Evolutionary conservation across 2,329 filamentous ascomycete species (phyloP), one percentile per base, ranked within the genome.

Genomic region (Colletotrichum sp.): DNA sequence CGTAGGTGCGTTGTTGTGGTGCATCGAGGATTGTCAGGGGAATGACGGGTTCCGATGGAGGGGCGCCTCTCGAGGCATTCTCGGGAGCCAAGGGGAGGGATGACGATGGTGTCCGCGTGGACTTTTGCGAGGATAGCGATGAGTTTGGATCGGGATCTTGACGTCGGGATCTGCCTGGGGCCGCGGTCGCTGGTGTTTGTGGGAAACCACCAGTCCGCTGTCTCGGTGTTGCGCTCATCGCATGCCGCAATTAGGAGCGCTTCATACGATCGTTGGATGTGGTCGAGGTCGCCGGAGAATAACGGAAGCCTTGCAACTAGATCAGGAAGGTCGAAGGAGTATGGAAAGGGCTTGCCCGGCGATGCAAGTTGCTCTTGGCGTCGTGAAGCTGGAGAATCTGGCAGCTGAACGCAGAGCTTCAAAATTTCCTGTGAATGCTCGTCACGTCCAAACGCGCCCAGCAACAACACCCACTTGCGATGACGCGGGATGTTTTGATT

Each of bases 1-100:
- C 93, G 83, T 98, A 98, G 80, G 98, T 91, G 72, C 97, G 92
- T 86, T 99, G 97, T 68, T 94, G 94, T 8, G 97, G 96, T 61
- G 95, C 95, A 87, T 99, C 96, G 83, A 99, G 90, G 63, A 98
- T 87, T 78, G 92, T 91, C 78, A 95, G 88, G 15, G 97, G 94
- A 81, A 99, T 96, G 72, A 98, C 86, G 39, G 97, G 96, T 69
- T 87, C 82, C 71, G 82, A 77, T 63, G 78, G 74, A 59, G 74
- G 39, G 32, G 34, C 57, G 21, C 55, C 55, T 78, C 68, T 63
- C 34, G 80, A 74, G 28, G 79, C 80, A 78, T 84, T 86, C 72
- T 88, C 86, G 55, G 88, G 90, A 13, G 88, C 90, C 15, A 86
- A 82, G 70, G 89, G 90, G 9, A 91, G 82, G 7, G 81, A 78